Base-by-base conservation (phyloP, 2,329 filamentous ascomycete genomes). In the Colletotrichum abscissum region DNA sequence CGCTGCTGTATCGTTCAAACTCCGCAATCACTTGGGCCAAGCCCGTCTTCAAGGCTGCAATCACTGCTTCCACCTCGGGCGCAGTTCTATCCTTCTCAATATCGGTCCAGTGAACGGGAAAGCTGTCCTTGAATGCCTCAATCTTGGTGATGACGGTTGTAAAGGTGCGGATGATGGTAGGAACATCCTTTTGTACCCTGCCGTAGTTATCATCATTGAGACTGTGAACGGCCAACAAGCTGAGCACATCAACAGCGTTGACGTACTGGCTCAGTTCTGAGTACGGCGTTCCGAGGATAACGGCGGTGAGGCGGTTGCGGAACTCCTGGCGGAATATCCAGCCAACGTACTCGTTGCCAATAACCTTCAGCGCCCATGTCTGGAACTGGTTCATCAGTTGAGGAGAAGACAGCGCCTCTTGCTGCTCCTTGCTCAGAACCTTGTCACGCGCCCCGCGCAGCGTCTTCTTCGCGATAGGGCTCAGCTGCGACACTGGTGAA, bases 191-290 rank as follows among this genome's bases (percentile, higher is more conserved):
- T 76, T 97, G 93, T n/a, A 97, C 96, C 77, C 94, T 93, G 16
- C 96, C 96, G 79, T 92, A 97, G 59, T 89, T 88, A 80, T 98
- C 96, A 81, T 98, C 95, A 4, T 86, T 85, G 67, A 98, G 83
- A 81, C 93, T 96, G 74, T 89, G 89, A 4, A 94, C 88, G 0
- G 94, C 89, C 33, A 98, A 87, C 63, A 89, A 87, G 14, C 90
- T 91, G 52, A 97, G 84, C 0, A 92, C 89, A 72, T 91, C 90
- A n/a, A 92, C 87, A 1, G 94, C 93, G 79, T 96, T 91, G 63
- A 93, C 83, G 76, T 95, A 92, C 19, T 93, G 84, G 35, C 89
- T 90, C 1, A 91, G 85, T 78, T 93, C 91, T 3, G 92, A 93
- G 78, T 93, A 91, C 0, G 95, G 95, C 0, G 88, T 85, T 38